These are phyloP conservation scores for Ambrosiella xylebori DNA, from an alignment of 2,329 filamentous ascomycete species.

Conservation along the genomic window DNA sequence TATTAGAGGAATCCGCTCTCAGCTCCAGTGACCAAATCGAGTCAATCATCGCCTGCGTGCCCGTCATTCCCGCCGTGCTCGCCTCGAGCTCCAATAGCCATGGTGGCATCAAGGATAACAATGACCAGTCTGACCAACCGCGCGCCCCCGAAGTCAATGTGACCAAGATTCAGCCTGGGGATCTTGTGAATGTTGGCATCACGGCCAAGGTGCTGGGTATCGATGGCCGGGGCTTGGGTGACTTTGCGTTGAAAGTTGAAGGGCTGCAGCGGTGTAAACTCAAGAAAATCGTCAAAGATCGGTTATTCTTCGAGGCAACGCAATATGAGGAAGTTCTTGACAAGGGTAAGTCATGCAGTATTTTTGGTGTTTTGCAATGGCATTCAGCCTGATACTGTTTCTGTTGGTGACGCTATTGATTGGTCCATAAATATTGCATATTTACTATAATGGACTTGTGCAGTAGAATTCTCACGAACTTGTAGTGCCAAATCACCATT, in stretches of 20 bases:
- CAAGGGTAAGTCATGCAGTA: conserved; percentile 31
- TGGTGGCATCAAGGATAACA: conserved; percentile 48
- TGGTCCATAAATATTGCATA: not conserved
- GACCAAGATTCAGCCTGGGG: conserved; percentile 43
- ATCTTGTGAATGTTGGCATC: conserved; percentile 71
- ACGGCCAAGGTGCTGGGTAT: conserved; percentile 61
- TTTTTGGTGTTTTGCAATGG: not conserved
- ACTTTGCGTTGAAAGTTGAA: conserved; percentile 75
- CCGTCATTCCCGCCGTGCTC: conserved; percentile 59
- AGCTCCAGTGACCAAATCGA: conserved; percentile 47
- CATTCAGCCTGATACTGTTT: not conserved
- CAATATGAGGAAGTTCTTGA: conserved; percentile 52
- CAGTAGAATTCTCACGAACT: not conserved
- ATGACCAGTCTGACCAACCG: conserved; percentile 39
- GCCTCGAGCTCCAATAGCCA: conserved; percentile 33
- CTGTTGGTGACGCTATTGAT: not conserved
- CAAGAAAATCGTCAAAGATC: conserved; percentile 56
- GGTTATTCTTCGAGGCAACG: conserved; percentile 73
- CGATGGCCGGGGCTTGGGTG: conserved; percentile 54
- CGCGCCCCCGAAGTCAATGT: conserved; percentile 34
- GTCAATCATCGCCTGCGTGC: conserved; percentile 70
- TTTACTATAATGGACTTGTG: not conserved
- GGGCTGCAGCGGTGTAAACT: conserved; percentile 63
- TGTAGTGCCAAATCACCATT: not conserved
- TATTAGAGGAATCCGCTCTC: conserved; percentile 60